phyloP scores from a whole-genome alignment of 225 moss, liverwort and hornwort genomes.

The Sphagnum contortum region DNA sequence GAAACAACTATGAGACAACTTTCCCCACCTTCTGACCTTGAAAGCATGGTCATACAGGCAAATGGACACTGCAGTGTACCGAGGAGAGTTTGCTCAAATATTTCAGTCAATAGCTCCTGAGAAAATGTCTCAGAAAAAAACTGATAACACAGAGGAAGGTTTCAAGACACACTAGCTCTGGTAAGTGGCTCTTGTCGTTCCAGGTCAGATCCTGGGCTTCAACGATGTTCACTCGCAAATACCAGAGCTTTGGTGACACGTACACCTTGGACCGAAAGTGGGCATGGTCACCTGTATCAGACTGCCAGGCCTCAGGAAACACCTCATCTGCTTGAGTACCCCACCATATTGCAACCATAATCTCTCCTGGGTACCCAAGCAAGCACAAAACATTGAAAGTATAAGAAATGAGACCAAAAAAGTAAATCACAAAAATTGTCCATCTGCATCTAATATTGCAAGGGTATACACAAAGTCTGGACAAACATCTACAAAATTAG shows the following conservation, averaged over 20 bases:
- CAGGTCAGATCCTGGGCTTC: slow-evolving; percentile 81
- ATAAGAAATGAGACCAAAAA: neutral
- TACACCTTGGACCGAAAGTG: slow-evolving; percentile 86
- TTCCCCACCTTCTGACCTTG: no score
- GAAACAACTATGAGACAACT: no score
- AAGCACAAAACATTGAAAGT: no score
- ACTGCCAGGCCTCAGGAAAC: slow-evolving; percentile 96
- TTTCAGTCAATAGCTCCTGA: neutral
- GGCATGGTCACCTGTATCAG: slow-evolving; percentile 83
- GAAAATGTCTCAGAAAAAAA: no score
- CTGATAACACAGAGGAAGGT: no score
- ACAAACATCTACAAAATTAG: no score
- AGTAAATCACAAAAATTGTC: no score
- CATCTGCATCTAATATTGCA: no score
- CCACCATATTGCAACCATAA: slow-evolving; percentile 94
- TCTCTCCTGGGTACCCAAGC: slow-evolving; percentile 46
- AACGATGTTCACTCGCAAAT: slow-evolving; percentile 69
- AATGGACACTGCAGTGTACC: no score
- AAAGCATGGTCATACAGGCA: no score
- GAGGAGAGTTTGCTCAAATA: neutral
- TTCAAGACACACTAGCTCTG: slow-evolving; percentile 41
- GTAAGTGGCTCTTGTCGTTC: slow-evolving; percentile 28
- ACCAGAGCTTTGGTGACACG: slow-evolving; percentile 88
- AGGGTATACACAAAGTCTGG: no score
- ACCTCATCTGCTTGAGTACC: slow-evolving; percentile 96